Conservation (phyloP, 1,139 yeast genomes). For the Nadsonia commutata region DNA sequence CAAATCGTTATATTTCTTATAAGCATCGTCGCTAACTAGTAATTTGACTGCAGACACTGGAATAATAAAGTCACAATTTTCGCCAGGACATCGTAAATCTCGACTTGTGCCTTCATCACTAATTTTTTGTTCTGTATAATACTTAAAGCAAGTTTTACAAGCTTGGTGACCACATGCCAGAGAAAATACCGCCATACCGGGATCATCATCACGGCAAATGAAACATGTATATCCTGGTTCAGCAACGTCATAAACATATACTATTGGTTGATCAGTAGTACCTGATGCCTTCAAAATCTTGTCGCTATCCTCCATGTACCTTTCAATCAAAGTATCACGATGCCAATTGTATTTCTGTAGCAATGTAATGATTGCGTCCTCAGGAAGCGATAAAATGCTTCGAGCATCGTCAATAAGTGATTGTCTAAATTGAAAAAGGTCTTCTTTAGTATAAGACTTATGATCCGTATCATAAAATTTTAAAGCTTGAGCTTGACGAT, state of each 20-base stretch:
- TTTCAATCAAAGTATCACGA: constrained; percentile 53
- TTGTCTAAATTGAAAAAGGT: background rate
- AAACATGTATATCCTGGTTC: constrained; percentile 33
- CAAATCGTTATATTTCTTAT: constrained; percentile 14
- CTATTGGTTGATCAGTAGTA: constrained; percentile 14
- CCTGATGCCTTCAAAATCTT: constrained; percentile 37
- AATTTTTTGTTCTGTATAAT: constrained; percentile 40
- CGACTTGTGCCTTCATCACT: constrained; percentile 35
- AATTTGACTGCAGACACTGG: constrained; percentile 24
- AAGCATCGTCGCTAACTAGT: constrained; percentile 21
- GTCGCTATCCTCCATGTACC: constrained; percentile 41
- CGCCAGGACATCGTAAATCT: constrained; percentile 48
- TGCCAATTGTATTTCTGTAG: constrained; percentile 60
- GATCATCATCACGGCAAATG: constrained; percentile 52
- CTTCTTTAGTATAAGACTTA: background rate
- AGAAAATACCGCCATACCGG: constrained; percentile 30
- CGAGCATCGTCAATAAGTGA: background rate
- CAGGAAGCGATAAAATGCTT: background rate
- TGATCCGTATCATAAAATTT: background rate
- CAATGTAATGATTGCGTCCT: constrained; percentile 27
- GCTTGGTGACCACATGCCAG: constrained; percentile 56
- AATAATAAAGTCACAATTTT: constrained; percentile 22
- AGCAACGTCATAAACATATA: constrained; percentile 16
- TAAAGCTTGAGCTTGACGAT: background rate
- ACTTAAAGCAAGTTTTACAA: constrained; percentile 53